Conservation (phyloP, 768 basidiomycete genomes). For the Pulveroboletus sp. region DNA sequence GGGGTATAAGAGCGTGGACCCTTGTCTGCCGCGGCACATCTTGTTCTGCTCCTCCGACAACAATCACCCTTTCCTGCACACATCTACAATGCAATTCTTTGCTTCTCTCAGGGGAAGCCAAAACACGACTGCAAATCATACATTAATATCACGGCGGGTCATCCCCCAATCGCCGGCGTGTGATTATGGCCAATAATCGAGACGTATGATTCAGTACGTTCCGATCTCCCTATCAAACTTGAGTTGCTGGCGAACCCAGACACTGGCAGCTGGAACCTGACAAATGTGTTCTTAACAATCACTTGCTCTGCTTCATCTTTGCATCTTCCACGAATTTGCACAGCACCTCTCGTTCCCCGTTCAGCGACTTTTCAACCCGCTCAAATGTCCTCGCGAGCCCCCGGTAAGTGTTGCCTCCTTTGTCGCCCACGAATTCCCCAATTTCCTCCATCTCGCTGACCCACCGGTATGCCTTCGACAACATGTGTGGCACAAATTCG, state of each 20-base stretch:
- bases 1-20: no score
- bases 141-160: no score
- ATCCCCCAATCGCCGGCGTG: no score
- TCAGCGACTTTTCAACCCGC: conserved; percentile 40
- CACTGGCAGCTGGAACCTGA: conserved; percentile 6
- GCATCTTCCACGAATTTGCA: conserved; percentile 45
- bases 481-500: conserved; percentile 43
- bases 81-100: no score
- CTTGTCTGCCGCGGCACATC: no score
- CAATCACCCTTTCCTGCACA: no score
- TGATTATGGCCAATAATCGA: background rate
- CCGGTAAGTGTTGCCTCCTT: conserved; percentile 43
- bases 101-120: no score
- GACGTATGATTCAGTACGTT: background rate
- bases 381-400: conserved; percentile 47
- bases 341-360: conserved; percentile 38
- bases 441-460: no score
- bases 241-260: conserved; percentile 16
- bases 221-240: conserved; percentile 8
- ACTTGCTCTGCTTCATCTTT: conserved; percentile 20
- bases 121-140: no score
- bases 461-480: conserved; percentile 67
- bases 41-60: no score
- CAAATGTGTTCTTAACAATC: conserved; percentile 9
- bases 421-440: no score